Evolutionary conservation across 1,139 yeast genomes (phyloP).

Genomic region (Pichia sp.): DNA sequence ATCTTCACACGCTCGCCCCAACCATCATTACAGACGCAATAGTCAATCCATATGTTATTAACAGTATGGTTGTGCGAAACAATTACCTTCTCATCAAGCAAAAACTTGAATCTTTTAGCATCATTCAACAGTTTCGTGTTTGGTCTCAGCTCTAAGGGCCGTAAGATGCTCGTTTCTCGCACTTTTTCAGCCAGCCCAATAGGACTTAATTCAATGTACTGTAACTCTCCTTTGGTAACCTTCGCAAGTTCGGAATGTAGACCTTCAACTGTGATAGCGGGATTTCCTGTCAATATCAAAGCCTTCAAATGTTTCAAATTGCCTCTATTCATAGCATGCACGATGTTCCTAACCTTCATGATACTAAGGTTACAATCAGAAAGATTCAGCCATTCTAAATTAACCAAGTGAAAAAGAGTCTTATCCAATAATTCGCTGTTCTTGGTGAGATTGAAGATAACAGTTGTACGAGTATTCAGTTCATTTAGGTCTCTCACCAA

Average conservation of each 20-base stretch:
- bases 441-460: slow-evolving; percentile 8
- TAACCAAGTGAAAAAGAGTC: slow-evolving; percentile 6
- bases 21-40: slow-evolving; percentile 6
- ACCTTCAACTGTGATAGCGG: slow-evolving; percentile 4
- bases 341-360: slow-evolving; percentile 5
- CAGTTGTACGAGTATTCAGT: not conserved
- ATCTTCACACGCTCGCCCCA: slow-evolving; percentile 10
- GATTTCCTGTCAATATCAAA: slow-evolving; percentile 8
- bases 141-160: slow-evolving; percentile 8
- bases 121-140: no score
- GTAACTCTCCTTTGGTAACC: slow-evolving; percentile 8
- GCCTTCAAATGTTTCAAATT: slow-evolving; percentile 6
- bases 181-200: no score
- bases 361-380: slow-evolving; percentile 2
- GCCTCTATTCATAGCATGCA: slow-evolving; percentile 12
- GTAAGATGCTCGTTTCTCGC: not conserved
- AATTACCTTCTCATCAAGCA: not conserved
- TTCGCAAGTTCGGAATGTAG: slow-evolving; percentile 6
- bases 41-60: slow-evolving; percentile 5
- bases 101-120: slow-evolving; percentile 7
- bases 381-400: slow-evolving; percentile 11
- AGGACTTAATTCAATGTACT: slow-evolving; percentile 12
- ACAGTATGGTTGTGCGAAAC: not conserved
- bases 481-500: slow-evolving; percentile 10
- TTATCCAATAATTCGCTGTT: slow-evolving; percentile 5